A percentile compares a stretch with the other conserved stretches of the same genome.
These are phyloP conservation scores for Phytophthora foliorum DNA, from an alignment of 352 stramenopile genomes.

Conservation along the genomic window DNA sequence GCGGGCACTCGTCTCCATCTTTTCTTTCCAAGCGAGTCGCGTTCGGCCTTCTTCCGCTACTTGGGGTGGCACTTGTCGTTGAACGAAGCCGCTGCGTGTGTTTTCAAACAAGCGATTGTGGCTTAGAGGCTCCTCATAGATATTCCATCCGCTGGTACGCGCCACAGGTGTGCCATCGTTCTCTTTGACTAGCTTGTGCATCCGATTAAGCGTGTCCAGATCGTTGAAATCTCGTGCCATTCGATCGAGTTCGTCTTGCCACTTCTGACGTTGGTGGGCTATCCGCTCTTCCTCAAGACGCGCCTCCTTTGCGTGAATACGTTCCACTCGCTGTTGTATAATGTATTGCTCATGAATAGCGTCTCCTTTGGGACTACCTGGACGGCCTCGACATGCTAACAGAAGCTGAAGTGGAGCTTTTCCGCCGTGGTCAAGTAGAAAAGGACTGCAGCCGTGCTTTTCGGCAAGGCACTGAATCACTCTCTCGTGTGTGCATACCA, in stretches of 20 bases:
- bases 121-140: slow-evolving; percentile 65
- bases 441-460: slow-evolving; percentile 62
- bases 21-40: slow-evolving; percentile 76
- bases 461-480: slow-evolving; percentile 65
- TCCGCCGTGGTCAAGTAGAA: slow-evolving; percentile 60
- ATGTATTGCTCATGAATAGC: slow-evolving; percentile 37
- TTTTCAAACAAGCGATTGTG: slow-evolving; percentile 77
- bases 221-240: slow-evolving; percentile 61
- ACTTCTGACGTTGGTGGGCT: slow-evolving; percentile 38
- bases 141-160: slow-evolving; percentile 46
- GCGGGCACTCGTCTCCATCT: slow-evolving; percentile 49
- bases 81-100: slow-evolving; percentile 61
- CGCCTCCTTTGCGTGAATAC: slow-evolving; percentile 38
- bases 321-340: slow-evolving; percentile 41
- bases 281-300: slow-evolving; percentile 48
- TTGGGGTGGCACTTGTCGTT: slow-evolving; percentile 64
- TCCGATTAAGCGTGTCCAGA: slow-evolving; percentile 56
- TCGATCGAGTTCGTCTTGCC: slow-evolving; percentile 54
- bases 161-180: slow-evolving; percentile 28
- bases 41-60: slow-evolving; percentile 40
- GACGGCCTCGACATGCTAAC: slow-evolving; percentile 57
- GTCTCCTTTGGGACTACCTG: slow-evolving; percentile 67
- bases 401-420: slow-evolving; percentile 54
- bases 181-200: slow-evolving; percentile 49
- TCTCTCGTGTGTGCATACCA: slow-evolving; percentile 83